phyloP scores from a whole-genome alignment of 306 rosid species.

The Abrus precatorius region DNA sequence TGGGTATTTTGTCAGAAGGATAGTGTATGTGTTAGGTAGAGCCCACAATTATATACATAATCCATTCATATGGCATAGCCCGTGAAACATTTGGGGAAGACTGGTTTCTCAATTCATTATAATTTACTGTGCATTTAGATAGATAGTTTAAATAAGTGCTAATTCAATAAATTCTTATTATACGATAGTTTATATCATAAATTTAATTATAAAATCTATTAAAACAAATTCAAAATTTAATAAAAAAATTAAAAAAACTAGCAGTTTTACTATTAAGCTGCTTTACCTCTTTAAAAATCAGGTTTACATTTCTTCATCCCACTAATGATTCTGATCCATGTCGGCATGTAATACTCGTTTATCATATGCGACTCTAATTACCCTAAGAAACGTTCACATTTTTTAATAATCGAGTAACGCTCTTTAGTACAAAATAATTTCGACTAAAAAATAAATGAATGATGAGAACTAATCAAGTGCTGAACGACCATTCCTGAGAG shows the following conservation, averaged over 20 bases:
- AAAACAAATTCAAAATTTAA: too few species aligned
- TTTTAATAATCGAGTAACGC: background rate
- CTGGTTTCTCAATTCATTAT: conserved; percentile 1
- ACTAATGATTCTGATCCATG: background rate
- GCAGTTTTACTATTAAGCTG: background rate
- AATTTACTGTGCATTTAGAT: background rate
- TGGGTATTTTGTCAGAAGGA: conserved; percentile 8
- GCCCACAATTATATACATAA: conserved; percentile 24
- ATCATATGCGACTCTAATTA: conserved; percentile 10
- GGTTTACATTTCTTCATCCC: conserved; percentile 3
- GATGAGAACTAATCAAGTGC: background rate
- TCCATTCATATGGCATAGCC: conserved; percentile 16
- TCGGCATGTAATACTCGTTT: conserved; percentile 16
- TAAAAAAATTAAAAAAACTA: too few species aligned
- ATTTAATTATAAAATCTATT: too few species aligned
- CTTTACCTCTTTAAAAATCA: conserved; percentile 2
- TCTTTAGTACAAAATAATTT: conserved; percentile 12
- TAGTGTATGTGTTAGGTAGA: conserved; percentile 38
- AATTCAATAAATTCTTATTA: too few species aligned
- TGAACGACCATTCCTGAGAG: background rate
- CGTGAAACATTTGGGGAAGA: conserved; percentile 12
- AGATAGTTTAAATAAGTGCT: too few species aligned
- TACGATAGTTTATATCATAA: too few species aligned
- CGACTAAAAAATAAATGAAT: background rate
- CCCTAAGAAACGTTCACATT: conserved; percentile 21